A percentile compares a stretch with the other conserved stretches of the same genome.
Conservation (phyloP, 768 basidiomycete genomes). For the Leucosporidium creatinivorum region DNA sequence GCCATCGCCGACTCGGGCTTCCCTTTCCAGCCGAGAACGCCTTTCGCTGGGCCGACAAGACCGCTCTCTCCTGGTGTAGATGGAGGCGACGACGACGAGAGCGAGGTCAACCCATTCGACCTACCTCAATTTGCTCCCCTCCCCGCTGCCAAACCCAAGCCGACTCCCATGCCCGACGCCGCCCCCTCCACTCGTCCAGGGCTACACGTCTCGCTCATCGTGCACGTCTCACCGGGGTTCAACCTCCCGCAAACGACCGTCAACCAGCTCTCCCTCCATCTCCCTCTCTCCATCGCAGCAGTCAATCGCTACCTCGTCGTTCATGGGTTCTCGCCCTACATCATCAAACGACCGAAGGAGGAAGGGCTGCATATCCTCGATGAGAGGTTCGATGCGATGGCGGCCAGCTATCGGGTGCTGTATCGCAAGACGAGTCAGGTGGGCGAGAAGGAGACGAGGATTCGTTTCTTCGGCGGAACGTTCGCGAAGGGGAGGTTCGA, state of each 20-base stretch:
- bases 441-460: background rate
- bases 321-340: conserved; percentile 24
- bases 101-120: background rate
- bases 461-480: conserved; percentile 19
- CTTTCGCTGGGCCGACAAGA: background rate
- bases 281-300: conserved; percentile 21
- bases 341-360: background rate
- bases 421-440: background rate
- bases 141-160: background rate
- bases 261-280: conserved; percentile 22
- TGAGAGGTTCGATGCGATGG: conserved; percentile 14
- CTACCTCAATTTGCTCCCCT: background rate
- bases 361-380: background rate
- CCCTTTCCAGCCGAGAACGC: background rate
- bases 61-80: background rate
- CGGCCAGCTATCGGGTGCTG: conserved; percentile 4
- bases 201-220: conserved; percentile 15
- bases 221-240: conserved; percentile 13
- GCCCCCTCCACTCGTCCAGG: conserved; percentile 12
- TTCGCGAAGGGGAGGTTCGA: conserved; percentile 11
- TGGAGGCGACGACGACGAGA: background rate
- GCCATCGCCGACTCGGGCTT: background rate
- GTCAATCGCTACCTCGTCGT: conserved; percentile 23
- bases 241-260: conserved; percentile 21
- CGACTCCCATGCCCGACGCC: background rate